phyloP scores from a whole-genome alignment of 192 early-diverging fungal species.

The Coemansia sp. region DNA sequence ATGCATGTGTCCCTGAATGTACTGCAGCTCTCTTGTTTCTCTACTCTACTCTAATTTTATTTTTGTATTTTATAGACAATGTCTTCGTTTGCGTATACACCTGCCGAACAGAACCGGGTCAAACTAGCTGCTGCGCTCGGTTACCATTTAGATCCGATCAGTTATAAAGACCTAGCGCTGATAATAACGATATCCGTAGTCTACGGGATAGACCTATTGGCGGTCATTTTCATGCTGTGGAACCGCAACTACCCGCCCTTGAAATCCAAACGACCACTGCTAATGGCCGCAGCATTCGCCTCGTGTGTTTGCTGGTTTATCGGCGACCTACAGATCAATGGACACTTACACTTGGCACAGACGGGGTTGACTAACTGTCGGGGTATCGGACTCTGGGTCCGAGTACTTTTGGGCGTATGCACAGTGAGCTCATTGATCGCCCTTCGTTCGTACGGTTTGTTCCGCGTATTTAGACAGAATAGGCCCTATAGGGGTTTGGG shows the following conservation, averaged over 20 bases:
- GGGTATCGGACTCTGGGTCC: conserved; percentile 48
- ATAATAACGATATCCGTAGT: conserved; percentile 31
- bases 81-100: conserved; percentile 43
- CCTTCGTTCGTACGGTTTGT: conserved; percentile 45
- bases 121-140: conserved; percentile 27
- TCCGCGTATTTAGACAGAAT: conserved; percentile 34
- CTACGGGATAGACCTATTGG: conserved; percentile 41
- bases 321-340: conserved; percentile 55
- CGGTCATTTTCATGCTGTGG: conserved; percentile 37
- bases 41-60: neutral
- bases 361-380: conserved; percentile 32
- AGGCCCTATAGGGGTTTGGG: conserved; percentile 33
- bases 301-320: conserved; percentile 49
- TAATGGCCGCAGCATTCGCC: conserved; percentile 35
- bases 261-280: conserved; percentile 41
- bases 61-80: neutral
- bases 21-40: neutral
- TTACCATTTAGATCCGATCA: conserved; percentile 38
- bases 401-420: conserved; percentile 52
- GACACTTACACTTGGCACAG: conserved; percentile 35
- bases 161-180: conserved; percentile 30
- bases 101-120: conserved; percentile 34
- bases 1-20: conserved; percentile 4
- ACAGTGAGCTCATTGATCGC: conserved; percentile 46
- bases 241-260: conserved; percentile 50